Percentiles rank a stretch among this genome's conserved stretches.
Evolutionary conservation across 1,139 yeast genomes (phyloP).

Genomic region (Pichia sp.): DNA sequence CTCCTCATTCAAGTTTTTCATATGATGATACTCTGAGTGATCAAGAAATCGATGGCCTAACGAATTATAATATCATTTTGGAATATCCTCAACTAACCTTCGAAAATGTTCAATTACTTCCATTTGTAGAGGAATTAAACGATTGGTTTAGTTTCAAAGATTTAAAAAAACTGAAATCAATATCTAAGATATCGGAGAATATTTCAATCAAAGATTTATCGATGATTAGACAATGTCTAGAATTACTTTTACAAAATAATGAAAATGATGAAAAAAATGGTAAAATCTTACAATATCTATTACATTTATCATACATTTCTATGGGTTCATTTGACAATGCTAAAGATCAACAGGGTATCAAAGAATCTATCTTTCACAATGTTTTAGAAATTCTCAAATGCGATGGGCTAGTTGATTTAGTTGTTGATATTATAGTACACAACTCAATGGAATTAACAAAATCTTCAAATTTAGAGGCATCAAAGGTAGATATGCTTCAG

Average conservation of each 20-base stretch:
- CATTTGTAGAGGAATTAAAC: constrained; percentile 42
- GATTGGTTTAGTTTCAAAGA: constrained; percentile 64
- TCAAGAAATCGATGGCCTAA: constrained; percentile 28
- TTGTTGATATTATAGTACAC: constrained; percentile 5
- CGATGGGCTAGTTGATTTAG: constrained; percentile 3
- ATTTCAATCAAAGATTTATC: constrained; percentile 2
- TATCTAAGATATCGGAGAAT: constrained; percentile 10
- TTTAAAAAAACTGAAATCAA: constrained; percentile 28
- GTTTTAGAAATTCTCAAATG: constrained; percentile 4
- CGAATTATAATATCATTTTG: constrained; percentile 27
- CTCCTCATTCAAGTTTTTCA: constrained; percentile 27
- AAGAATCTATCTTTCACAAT: constrained; percentile 14
- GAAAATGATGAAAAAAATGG: not conserved
- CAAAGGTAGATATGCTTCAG: constrained; percentile 3
- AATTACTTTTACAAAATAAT: not conserved
- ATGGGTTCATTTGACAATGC: constrained; percentile 25
- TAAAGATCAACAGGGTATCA: constrained; percentile 15
- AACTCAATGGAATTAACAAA: constrained; percentile 19
- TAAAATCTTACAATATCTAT: constrained; percentile 7
- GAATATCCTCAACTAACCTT: constrained; percentile 41
- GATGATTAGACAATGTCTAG: not conserved
- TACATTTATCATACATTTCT: constrained; percentile 16
- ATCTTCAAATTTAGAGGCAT: constrained; percentile 15
- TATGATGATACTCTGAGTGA: constrained; percentile 18
- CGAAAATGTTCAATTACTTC: constrained; percentile 36